Evolutionary conservation across 176 grass and related monocot species (phyloP), one percentile per base, ranked within the genome.

Genomic region (Otatea glauca): DNA sequence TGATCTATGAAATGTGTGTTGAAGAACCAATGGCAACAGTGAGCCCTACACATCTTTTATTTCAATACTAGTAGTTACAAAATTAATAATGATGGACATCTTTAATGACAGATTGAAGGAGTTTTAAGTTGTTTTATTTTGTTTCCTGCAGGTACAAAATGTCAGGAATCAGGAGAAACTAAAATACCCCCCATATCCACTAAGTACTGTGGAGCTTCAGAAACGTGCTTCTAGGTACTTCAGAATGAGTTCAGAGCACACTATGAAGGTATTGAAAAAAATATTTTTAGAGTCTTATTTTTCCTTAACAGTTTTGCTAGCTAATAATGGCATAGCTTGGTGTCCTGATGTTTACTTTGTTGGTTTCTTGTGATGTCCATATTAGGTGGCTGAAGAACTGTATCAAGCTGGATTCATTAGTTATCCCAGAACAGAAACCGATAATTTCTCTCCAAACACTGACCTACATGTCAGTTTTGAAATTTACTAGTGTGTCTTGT

Each of bases 161-260:
- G 89, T 98, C 53, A 89, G 87, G 65, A 90, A 95, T 75, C 85
- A 98, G 78, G 96, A 98, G 74, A 98, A 98, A 80, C 49, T 90
- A 23, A 98, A 98, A 88, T 95, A 98, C 56, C 93, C 96, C 39
- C 96, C 96, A 93, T 93, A 98, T 82, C 91, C 96, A 86, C 72
- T 95, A 84, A 95, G 88, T 90, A 98, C 96, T 15, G 42, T 98
- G 77, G 96, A 98, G 77, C 96, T 95, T 90, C 93, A 95, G 63
- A 98, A 98, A 92, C 91, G 93, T 48, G 96, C 96, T 86, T 98
- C 96, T 44, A 98, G 96, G 87, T 98, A 92, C 79, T 98, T 92
- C 75, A 98, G 92, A 83, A 93, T 98, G 96, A 93, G 93, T 84
- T 93, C 93, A 42, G 96, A 98, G 83, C 96, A 87, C 24, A 92